Conservation (phyloP, 345 rosid species). For the Salix viminalis region DNA sequence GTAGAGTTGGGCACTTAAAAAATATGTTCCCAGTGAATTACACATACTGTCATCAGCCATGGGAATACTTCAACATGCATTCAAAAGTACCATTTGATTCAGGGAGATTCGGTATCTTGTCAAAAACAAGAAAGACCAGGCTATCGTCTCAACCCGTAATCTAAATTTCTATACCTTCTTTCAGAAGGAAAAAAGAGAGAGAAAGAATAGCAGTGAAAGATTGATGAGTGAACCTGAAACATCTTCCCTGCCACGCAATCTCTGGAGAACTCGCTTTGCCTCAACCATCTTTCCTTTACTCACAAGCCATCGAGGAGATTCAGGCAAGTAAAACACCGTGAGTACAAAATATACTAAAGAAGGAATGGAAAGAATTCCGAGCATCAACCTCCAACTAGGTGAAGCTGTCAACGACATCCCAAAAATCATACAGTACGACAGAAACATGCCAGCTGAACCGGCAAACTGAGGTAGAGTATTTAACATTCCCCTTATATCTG, state of each 20-base stretch:
- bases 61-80: neutral
- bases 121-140: neutral
- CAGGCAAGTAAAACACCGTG: conserved; percentile 82
- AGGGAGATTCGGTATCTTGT: neutral
- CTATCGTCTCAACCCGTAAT: neutral
- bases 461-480: conserved; percentile 94
- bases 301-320: conserved; percentile 98
- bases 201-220: neutral
- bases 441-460: conserved; percentile 92
- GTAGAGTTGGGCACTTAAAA: neutral
- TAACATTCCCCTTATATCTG: conserved; percentile 81
- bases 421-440: conserved; percentile 90
- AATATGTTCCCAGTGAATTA: neutral
- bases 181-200: neutral
- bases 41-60: neutral
- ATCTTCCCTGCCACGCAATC: conserved; percentile 83
- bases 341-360: conserved; percentile 61
- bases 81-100: neutral
- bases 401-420: conserved; percentile 65
- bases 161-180: neutral
- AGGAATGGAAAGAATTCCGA: conserved; percentile 86
- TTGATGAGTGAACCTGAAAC: conserved; percentile 61
- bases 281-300: conserved; percentile 92
- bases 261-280: conserved; percentile 81
- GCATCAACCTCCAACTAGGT: conserved; percentile 93